A percentile compares a stretch with the other conserved stretches of the same genome.
phyloP scores from a whole-genome alignment of 164 flowering plant species.

The Stephania cephalantha region DNA sequence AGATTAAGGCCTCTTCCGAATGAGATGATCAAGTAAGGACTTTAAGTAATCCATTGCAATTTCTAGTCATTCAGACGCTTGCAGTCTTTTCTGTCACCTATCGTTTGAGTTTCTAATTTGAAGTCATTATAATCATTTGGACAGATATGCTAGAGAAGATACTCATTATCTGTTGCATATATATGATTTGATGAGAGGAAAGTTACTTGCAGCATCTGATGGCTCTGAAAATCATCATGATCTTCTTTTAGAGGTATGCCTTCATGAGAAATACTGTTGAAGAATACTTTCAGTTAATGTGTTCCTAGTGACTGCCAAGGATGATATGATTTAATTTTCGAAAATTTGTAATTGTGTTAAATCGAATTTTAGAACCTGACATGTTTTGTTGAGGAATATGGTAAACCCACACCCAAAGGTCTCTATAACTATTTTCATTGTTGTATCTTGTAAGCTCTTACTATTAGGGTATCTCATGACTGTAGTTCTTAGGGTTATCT shows the following conservation, averaged over 20 bases:
- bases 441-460: not conserved
- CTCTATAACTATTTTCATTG: not conserved
- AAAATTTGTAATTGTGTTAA: not conserved
- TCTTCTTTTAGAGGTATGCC: constrained; percentile 61
- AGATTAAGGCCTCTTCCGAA: constrained; percentile 84
- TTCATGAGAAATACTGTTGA: not conserved
- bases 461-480: not conserved
- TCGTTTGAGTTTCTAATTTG: constrained; percentile 5
- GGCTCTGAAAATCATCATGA: constrained; percentile 38
- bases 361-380: not conserved
- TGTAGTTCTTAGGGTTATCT: too few relatives aligned
- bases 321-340: not conserved
- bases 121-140: constrained; percentile 6
- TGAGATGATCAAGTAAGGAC: constrained; percentile 70
- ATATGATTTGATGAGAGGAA: constrained; percentile 67
- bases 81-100: not conserved
- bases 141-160: constrained; percentile 96
- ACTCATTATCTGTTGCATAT: constrained; percentile 89
- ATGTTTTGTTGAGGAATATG: not conserved
- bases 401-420: not conserved
- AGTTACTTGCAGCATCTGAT: constrained; percentile 37
- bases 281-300: not conserved
- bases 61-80: not conserved
- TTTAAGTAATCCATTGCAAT: not conserved
- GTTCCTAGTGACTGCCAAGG: not conserved